These are phyloP conservation scores for Verticillium klebahnii DNA, from an alignment of 2,329 filamentous ascomycete genomes.

Conservation along the genomic window DNA sequence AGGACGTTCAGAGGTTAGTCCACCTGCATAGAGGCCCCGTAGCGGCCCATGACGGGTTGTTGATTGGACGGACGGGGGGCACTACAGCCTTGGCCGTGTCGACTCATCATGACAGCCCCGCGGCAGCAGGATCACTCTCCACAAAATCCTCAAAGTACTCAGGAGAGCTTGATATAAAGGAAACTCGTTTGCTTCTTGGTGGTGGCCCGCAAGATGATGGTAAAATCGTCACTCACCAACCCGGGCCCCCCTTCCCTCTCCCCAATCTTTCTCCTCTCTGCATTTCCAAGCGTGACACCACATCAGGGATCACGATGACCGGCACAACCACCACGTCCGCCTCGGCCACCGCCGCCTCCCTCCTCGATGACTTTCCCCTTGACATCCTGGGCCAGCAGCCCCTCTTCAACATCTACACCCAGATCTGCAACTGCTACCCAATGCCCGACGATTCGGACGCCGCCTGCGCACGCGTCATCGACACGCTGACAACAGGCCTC, in stretches of 20 bases:
- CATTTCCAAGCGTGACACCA: not conserved
- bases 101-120: constrained; percentile 1
- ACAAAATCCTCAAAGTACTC: too few species aligned
- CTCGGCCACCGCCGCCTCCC: not conserved
- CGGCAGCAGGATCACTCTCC: not conserved
- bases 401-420: constrained; percentile 39
- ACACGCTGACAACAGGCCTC: constrained; percentile 29
- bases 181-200: too few species aligned
- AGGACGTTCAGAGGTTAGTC: too few species aligned
- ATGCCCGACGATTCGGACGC: constrained; percentile 15
- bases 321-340: not conserved
- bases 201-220: too few species aligned
- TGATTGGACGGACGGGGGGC: not conserved
- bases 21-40: too few species aligned
- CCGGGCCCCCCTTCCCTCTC: too few species aligned
- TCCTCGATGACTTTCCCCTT: constrained; percentile 19
- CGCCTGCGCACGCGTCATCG: constrained; percentile 18
- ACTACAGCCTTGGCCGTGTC: not conserved
- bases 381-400: constrained; percentile 38
- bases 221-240: too few species aligned
- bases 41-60: not conserved
- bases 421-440: constrained; percentile 35
- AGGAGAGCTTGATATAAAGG: too few species aligned
- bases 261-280: too few species aligned
- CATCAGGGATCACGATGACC: not conserved